Base-by-base conservation (phyloP, 176 grass and related monocot genomes). In the Echinochloa phyllopogon region DNA sequence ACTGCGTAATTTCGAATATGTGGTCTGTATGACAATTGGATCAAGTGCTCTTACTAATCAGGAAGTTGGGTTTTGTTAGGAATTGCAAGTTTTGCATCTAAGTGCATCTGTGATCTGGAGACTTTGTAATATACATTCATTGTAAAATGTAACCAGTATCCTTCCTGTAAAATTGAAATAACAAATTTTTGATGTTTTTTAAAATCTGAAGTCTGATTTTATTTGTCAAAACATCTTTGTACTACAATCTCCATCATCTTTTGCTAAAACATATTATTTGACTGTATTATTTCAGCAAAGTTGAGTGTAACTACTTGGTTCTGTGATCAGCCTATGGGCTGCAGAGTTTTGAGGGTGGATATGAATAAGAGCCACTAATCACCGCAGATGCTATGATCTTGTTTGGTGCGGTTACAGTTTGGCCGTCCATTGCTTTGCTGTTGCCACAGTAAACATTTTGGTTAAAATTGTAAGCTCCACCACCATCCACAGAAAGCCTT, bases 401-500 rank as follows among this genome's bases (percentile, higher is more conserved):
- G 43, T 95, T 95, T 49, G 89, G 90, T 72, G 90, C 85, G 0
- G 25, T 93, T 6, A 61, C 25, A 5, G 68, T 76, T n/a, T 56
- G 45, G 15, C 93, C 85, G 21, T 92, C 81, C 0, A 95, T 43
- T 36, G 74, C 18, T 65, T 90, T 98, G 84, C 65, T 98, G 65
- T 80, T 90, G 36, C 92, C 89, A 16, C 95, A 92, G 36, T 88
- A 84, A 3, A 91, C 24, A 5, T 73, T 20, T 49, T 72, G 72
- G 61, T 90, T 51, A 18, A 91, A 98, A 50, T 98, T 93, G 44
- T 93, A 86, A 1, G 76, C n/a, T 1, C 95, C 89, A 0, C 69
- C 83, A 0, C 93, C 91, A 74, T 20, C 95, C 93, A 16, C 93
- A 98, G 8, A 91, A 98, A 43, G 91, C 86, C 83, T 42, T 92